Evolutionary conservation across 2,329 filamentous ascomycete species (phyloP).

Genomic region (Fusarium chaquense): DNA sequence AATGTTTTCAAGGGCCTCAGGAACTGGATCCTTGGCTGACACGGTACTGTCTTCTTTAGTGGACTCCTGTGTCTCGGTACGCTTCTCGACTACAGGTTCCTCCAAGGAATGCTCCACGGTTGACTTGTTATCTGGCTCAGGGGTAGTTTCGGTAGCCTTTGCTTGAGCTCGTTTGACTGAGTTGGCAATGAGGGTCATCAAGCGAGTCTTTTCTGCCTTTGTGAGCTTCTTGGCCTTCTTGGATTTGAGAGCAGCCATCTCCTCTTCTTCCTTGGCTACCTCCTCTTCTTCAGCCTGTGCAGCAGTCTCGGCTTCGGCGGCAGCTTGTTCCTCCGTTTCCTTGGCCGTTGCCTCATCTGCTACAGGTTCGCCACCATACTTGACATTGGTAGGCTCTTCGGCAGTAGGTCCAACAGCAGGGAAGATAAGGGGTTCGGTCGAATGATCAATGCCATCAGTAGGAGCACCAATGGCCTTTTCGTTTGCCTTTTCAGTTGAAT

Average conservation of each 20-base stretch:
- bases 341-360: not conserved
- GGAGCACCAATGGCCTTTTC: not conserved
- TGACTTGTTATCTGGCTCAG: not conserved
- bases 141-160: not conserved
- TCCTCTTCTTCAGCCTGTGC: not conserved
- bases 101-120: conserved; percentile 4
- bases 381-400: conserved; percentile 3
- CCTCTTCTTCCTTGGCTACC: not conserved
- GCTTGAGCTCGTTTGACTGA: conserved; percentile 1
- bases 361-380: not conserved
- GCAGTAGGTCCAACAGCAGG: not conserved
- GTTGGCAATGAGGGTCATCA: not conserved
- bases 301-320: not conserved
- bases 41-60: not conserved
- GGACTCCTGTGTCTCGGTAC: not conserved
- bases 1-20: not conserved
- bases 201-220: conserved; percentile 4
- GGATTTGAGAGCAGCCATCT: conserved; percentile 2
- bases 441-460: too few species aligned
- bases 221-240: conserved; percentile 6
- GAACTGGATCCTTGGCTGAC: conserved; percentile 9
- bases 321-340: not conserved
- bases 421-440: not conserved
- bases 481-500: not conserved
- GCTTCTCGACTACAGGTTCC: not conserved